A percentile compares a stretch with the other conserved stretches of the same genome.
Conservation (phyloP, 345 rosid genomes). For the Bretschneidera sinensis region DNA sequence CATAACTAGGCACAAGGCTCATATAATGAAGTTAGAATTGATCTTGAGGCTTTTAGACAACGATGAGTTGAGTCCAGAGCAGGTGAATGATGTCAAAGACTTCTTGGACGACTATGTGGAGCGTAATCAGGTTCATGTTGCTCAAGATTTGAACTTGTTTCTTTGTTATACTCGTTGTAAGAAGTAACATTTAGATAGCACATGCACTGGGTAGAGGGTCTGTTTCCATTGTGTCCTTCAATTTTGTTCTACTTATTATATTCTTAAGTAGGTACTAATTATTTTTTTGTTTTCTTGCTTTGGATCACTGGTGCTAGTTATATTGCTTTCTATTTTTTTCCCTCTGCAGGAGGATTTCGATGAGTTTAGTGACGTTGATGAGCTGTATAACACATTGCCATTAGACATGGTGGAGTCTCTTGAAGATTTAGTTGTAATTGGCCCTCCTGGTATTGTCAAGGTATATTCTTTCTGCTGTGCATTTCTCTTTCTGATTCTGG, state of each 20-base stretch:
- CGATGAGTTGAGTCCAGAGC: constrained; percentile 98
- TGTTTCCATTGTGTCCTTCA: constrained; percentile 3
- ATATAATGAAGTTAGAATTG: constrained; percentile 88
- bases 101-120: constrained; percentile 96
- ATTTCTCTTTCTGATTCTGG: constrained; percentile 14
- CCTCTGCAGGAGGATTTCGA: constrained; percentile 89
- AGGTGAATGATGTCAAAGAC: constrained; percentile 94
- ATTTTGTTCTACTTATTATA: background rate
- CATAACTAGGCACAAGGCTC: constrained; percentile 89
- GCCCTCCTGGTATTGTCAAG: constrained; percentile 75
- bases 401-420: constrained; percentile 92
- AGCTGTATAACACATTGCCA: constrained; percentile 73
- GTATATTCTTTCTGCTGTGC: constrained; percentile 31
- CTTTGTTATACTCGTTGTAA: constrained; percentile 8
- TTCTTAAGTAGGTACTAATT: no score
- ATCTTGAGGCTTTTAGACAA: constrained; percentile 95
- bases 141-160: background rate
- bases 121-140: constrained; percentile 80
- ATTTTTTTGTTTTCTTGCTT: background rate
- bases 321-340: background rate
- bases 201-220: background rate
- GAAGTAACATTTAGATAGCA: background rate
- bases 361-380: constrained; percentile 88
- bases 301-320: background rate
- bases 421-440: constrained; percentile 82